Base-by-base conservation (phyloP, 208 protist genomes). In the Trypanosoma boissoni region DNA sequence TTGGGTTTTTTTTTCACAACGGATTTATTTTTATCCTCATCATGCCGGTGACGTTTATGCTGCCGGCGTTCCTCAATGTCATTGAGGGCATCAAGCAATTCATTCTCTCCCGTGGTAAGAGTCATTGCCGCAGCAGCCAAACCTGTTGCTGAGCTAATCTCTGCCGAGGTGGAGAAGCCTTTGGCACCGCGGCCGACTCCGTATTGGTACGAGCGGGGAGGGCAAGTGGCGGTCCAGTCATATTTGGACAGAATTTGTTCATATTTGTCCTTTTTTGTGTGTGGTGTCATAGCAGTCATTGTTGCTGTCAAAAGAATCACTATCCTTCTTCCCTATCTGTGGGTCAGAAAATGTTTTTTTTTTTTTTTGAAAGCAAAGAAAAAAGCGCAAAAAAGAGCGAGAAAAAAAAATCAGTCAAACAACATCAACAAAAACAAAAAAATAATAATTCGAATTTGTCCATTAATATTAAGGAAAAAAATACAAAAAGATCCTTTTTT, bases 101-200 rank as follows among this genome's bases (percentile, higher is more conserved):
- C 55, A 23, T 8, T 69, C 28, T 63, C 34, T 55, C 74, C 72
- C 0, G 52, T 9, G 43, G 54, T n/a, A 24, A 71, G 14, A 44
- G 51, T 14, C 36, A 62, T 37, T 9, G n/a, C 23, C 1, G 46
- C 12, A 10, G 54, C 39, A 20, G 42, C 16, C 0, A 51, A 52
- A 12, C 46, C 66, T 7, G 56, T 45, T 1, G 51, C 53, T 14
- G 72, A 68, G 41, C 74, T 83, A 41, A 94, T 67, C 61, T 94
- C 83, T 2, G 79, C 84, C 2, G 83, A 86, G 3, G 88, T 94
- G 7, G 79, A 55, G 24, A 94, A 88, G 9, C 67, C 65, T 31
- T 84, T 86, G 1, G 84, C 88, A 9, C 88, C 88, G n/a, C 88
- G 78, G 14, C 88, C 88, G 9, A 78, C 53, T 14, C 88, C 88